Conservation (phyloP, 2,329 filamentous ascomycete genomes). For the Fusarium euwallaceae region DNA sequence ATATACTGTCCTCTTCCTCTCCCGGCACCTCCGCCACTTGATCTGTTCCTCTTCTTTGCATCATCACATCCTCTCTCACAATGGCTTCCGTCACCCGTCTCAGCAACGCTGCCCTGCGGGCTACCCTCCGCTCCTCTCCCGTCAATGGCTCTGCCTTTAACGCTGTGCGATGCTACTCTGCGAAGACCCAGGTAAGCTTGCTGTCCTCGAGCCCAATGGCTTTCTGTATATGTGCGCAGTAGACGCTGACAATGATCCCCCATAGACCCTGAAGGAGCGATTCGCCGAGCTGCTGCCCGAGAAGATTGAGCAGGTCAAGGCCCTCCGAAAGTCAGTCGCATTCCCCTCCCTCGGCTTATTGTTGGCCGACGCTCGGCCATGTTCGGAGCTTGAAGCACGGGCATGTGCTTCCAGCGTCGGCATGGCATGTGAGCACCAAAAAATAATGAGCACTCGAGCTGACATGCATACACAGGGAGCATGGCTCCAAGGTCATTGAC, state of each 20-base stretch:
- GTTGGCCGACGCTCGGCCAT: conserved; percentile 27
- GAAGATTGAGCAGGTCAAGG: conserved; percentile 99
- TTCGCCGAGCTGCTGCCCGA: conserved; percentile 95
- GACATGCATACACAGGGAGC: conserved; percentile 72
- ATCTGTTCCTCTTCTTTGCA: conserved; percentile 43
- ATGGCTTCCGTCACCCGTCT: conserved; percentile 90
- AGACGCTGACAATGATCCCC: conserved; percentile 17
- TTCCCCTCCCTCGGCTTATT: conserved; percentile 31
- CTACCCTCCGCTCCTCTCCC: conserved; percentile 76
- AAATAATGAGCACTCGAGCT: conserved; percentile 26
- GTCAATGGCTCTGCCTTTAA: conserved; percentile 82
- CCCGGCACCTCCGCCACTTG: conserved; percentile 49
- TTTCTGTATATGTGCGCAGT: neutral
- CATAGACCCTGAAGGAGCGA: conserved; percentile 94
- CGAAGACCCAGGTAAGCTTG: conserved; percentile 82
- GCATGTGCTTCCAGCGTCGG: conserved; percentile 4
- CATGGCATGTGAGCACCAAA: conserved; percentile 13
- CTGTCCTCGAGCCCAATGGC: conserved; percentile 15
- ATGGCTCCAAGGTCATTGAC: conserved; percentile 94
- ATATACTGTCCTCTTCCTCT: conserved; percentile 51
- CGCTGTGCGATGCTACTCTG: conserved; percentile 90
- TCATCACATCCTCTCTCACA: conserved; percentile 54
- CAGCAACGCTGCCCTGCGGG: conserved; percentile 84
- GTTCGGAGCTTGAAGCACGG: conserved; percentile 21
- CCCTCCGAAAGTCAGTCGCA: conserved; percentile 86